Base-by-base conservation (phyloP, 768 basidiomycete species). In the Boletus edulis region DNA sequence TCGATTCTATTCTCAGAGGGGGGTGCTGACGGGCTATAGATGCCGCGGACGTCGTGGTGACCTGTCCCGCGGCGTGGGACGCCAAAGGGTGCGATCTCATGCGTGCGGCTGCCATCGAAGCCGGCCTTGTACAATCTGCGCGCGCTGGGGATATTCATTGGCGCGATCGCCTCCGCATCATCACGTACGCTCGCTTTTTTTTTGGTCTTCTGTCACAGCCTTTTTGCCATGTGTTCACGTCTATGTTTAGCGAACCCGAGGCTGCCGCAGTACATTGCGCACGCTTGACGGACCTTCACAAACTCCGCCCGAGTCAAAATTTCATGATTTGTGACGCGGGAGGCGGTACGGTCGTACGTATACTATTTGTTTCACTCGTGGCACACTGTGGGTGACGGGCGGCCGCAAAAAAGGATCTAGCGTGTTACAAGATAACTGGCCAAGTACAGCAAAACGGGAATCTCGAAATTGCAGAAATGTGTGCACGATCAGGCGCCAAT, bases 301-400 rank as follows among this genome's bases (percentile, higher is more conserved):
- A 86, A 60, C 74, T 94, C 51, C 84, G 82, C 48, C 81, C 89
- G 0, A 87, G 85, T 20, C 91, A 94, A 65, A 91, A 85, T 59
- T 94, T 94, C 67, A 85, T 94, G 69, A 89, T 95, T n/a, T 91
- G 89, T 65, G 93, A 95, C 70, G 91, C 91, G 18, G 92, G 89
- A 65, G 90, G 91, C 66, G 90, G 89, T 65, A 90, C 87, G 12
- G 86, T 89, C 45, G 80, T 77, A 72, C 45, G 78, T 73, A 20
- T 58, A 54, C 73, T 49, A 10, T 44, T 48, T 8, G n/a, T 50
- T 31, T 17, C 20, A 4, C 13, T 34, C 49, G 11, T 51, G 13
- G 13, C 29, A 5, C 29, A n/a, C 2, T 20, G 43, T 47, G 46
- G 40, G 31, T 63, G 37, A 63, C 39, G n/a, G 29, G 45, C 40